Conservation (phyloP, 108 stramenopile genomes). For the Aurantiochytrium sp. region DNA sequence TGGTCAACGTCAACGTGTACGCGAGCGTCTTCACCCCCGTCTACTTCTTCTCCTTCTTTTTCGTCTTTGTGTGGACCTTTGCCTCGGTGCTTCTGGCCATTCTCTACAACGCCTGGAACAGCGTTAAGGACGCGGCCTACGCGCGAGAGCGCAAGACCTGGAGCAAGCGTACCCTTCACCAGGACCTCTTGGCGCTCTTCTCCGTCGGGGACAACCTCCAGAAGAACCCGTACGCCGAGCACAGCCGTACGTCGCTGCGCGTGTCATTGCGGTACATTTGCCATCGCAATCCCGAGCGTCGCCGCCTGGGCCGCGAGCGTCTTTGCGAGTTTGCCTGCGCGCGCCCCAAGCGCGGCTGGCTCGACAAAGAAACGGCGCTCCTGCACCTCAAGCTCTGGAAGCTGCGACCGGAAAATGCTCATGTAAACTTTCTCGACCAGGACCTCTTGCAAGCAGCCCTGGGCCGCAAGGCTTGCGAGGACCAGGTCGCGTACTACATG, state of each 20-base stretch:
- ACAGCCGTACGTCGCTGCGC: neutral
- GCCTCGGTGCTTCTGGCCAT: conserved; percentile 5
- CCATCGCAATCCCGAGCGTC: neutral
- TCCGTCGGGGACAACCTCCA: neutral
- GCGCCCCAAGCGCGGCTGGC: neutral
- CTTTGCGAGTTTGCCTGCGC: neutral
- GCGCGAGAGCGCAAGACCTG: neutral
- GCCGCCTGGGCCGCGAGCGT: neutral
- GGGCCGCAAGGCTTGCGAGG: neutral
- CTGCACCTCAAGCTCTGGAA: neutral
- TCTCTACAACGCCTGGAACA: neutral
- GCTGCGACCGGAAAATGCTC: neutral
- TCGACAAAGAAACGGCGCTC: neutral
- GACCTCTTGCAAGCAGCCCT: neutral
- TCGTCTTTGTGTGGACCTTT: conserved; percentile 3
- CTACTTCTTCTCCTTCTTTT: neutral
- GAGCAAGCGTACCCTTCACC: neutral
- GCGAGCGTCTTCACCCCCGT: neutral
- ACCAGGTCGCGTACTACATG: neutral
- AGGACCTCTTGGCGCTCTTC: neutral
- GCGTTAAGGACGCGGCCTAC: neutral
- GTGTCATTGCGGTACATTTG: neutral
- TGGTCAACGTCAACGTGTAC: neutral
- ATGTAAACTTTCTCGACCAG: neutral
- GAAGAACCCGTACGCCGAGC: neutral